Evolutionary conservation across 192 early-diverging fungal species (phyloP), one percentile per base, ranked within the genome.

Genomic region (Coemansia guatemalensis): DNA sequence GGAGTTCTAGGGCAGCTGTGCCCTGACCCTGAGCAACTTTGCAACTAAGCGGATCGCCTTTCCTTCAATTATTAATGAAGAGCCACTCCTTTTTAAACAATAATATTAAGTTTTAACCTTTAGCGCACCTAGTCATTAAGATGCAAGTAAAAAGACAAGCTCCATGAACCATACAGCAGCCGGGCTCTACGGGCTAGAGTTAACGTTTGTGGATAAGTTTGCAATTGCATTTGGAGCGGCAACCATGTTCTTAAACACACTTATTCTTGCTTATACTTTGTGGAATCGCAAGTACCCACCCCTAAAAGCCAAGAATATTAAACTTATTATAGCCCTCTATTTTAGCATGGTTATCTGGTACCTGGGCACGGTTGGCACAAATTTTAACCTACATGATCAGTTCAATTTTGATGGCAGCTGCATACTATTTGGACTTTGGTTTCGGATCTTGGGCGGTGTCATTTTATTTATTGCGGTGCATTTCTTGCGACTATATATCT

Each of bases 221-320:
- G 30, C 65, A 2, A 17, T 80, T 12, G 48, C 49, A 4, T 24
- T 69, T 8, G 71, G 77, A 5, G 53, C 56, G 2, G 44, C 35
- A 0, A n/a, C 71, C 21, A 73, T 80, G 77, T 44, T 56, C 2
- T 21, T 70, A 27, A 74, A 80, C 62, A 70, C 65, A 0, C 8
- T 74, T 6, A 1, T 80, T n/a, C 67, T 74, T 47, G 21, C 54
- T 5, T 80, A 80, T 29, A 64, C 64, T 0, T 2, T 68, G 12
- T 63, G 41, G 17, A 41, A 80, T 27, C 58, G 30, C 53, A 33
- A 58, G 17, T 80, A 80, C 23, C 71, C 71, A 44, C 77, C 77
- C 5, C 21, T 80, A 14, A 60, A 58, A 4, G 77, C 77, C 18
- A 80, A 80, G 56, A 73, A 80, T 47, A 61, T 80, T 7, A 56